Percentiles rank a stretch among this genome's conserved stretches.
These are phyloP conservation scores for Termitomyces sp. DNA, from an alignment of 768 basidiomycete genomes.

Conservation along the genomic window DNA sequence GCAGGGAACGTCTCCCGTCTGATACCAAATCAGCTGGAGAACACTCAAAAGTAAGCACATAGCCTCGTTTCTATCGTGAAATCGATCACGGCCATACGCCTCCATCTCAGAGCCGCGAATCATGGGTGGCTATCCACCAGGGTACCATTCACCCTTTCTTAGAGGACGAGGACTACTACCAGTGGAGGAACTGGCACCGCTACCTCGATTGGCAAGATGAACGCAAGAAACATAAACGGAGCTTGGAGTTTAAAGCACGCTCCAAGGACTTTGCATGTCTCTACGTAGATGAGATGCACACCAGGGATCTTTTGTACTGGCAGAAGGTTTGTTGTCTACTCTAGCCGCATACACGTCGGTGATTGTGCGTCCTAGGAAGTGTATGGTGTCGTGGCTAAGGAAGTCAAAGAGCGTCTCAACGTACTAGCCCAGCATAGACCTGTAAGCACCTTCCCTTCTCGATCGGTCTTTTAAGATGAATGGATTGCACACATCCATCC, in stretches of 20 bases:
- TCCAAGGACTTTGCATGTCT: slow-evolving; percentile 27
- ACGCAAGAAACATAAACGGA: slow-evolving; percentile 22
- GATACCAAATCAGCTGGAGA: slow-evolving; percentile 28
- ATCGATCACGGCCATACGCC: background rate
- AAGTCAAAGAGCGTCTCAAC: slow-evolving; percentile 24
- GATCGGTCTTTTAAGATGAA: background rate
- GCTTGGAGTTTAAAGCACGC: slow-evolving; percentile 24
- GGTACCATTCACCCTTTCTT: slow-evolving; percentile 30
- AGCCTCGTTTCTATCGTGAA: background rate
- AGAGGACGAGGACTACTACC: slow-evolving; percentile 34
- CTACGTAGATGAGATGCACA: slow-evolving; percentile 30
- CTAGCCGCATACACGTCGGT: background rate
- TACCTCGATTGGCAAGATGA: slow-evolving; percentile 33
- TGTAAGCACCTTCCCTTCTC: slow-evolving; percentile 17
- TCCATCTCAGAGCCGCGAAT: slow-evolving; percentile 32
- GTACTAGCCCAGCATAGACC: slow-evolving; percentile 21
- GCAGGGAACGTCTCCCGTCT: slow-evolving; percentile 27
- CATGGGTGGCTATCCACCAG: slow-evolving; percentile 36
- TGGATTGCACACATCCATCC: background rate
- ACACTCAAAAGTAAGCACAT: slow-evolving; percentile 29
- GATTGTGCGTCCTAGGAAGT: slow-evolving; percentile 20
- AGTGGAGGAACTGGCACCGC: slow-evolving; percentile 42
- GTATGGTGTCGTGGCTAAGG: slow-evolving; percentile 22
- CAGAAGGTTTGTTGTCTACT: slow-evolving; percentile 19
- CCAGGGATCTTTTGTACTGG: slow-evolving; percentile 28